phyloP scores from a whole-genome alignment of 257 asterid species.

The Echium plantagineum region DNA sequence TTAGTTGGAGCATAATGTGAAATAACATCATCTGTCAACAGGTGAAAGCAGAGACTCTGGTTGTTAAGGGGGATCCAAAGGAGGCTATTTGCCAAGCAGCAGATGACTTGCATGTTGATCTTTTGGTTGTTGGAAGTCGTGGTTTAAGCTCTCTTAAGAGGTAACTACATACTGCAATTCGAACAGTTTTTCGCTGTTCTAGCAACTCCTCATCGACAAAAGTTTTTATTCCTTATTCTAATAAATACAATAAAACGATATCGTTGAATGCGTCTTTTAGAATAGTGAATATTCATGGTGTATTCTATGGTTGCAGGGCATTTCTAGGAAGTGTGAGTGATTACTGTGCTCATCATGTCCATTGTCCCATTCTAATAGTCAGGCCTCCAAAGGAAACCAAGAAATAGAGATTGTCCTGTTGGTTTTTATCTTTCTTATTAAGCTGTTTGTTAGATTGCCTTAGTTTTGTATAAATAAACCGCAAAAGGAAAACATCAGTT shows the following conservation, averaged over 20 bases:
- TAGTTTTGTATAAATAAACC: too few species aligned
- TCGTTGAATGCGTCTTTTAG: too few species aligned
- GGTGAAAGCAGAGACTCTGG: conserved; percentile 57
- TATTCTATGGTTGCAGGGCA: conserved; percentile 11
- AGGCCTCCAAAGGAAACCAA: conserved; percentile 10
- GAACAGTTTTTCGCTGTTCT: too few species aligned
- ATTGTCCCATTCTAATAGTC: conserved; percentile 14
- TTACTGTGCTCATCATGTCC: conserved; percentile 16
- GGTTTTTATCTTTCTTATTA: neutral
- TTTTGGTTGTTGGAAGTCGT: conserved; percentile 64
- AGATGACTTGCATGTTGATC: conserved; percentile 49
- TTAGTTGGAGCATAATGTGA: neutral
- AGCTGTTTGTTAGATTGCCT: too few species aligned
- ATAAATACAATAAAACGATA: too few species aligned
- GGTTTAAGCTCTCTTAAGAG: conserved; percentile 66
- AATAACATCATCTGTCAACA: conserved; percentile 2
- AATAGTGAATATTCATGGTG: too few species aligned
- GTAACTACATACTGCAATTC: conserved; percentile 11
- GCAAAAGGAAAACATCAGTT: neutral
- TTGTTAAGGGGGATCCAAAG: conserved; percentile 68
- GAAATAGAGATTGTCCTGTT: neutral
- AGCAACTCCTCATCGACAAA: too few species aligned
- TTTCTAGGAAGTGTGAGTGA: conserved; percentile 19
- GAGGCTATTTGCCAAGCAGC: conserved; percentile 54
- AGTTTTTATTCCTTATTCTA: too few species aligned